Base-by-base conservation (phyloP, 805 yeast species). In the Metschnikowia peoriensis region DNA sequence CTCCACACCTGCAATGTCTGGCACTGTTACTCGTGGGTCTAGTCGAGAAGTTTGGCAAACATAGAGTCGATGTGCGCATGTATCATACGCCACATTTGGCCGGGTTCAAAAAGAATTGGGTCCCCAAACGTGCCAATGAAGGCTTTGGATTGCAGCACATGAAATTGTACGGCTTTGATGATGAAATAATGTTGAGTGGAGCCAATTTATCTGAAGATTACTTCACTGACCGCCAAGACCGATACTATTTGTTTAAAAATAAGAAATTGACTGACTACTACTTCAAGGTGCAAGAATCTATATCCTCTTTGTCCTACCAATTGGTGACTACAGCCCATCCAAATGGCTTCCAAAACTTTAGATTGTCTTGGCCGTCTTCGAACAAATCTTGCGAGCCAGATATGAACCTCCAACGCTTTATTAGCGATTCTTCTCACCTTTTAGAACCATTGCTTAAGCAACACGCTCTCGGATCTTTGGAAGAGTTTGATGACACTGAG, bases 111-210 rank as follows among this genome's bases (percentile, higher is more conserved):
- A 84, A 85, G 63, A 59, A 70, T 8, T 44, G 88, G 42, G 77
- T 90, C 2, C 99, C 99, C 0, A 85, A 80, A 53, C 78, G 99
- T 56, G 76, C 93, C 57, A 91, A 92, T 68, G 99, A 94, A 71
- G 92, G 96, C 4, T 81, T 79, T 71, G 99, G 99, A 0, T 77
- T 94, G 47, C 99, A 94, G 68, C 99, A 94, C 66, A 94, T 94
- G 98, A 94, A 94, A 67, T 79, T 94, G 29, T 94, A 94, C 67
- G 99, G 99, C 1, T 84, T 92, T 62, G 99, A 94, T 67, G 83
- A 90, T 62, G 97, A 92, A 64, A 83, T 94, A 41, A 80, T 94
- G 16, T 76, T 94, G 34, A 81, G 88, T 15, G 99, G 98, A 7
- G 99, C 99, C 2, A 94, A 94, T 64, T 75, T 94, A 45, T 89